These are phyloP conservation scores for Marchantia paleacea DNA, from an alignment of 225 moss, liverwort and hornwort genomes.

Conservation along the genomic window DNA sequence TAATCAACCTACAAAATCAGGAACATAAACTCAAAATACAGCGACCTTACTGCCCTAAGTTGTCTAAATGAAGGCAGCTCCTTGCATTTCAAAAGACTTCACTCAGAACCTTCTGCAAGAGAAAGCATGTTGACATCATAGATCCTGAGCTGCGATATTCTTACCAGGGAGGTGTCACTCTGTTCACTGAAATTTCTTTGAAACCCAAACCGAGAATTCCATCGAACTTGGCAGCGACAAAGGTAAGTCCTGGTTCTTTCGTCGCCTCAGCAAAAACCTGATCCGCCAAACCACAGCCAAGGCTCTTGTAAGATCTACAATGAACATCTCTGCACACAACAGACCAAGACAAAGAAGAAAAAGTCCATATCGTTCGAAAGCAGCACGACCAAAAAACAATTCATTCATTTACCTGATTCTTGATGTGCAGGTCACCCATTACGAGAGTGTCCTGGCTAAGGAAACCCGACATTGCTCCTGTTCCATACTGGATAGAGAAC, in stretches of 20 bases:
- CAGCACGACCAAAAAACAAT: background rate
- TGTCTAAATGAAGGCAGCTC: background rate
- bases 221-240: constrained; percentile 85
- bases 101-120: background rate
- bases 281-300: background rate
- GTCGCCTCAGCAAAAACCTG: constrained; percentile 91
- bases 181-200: constrained; percentile 82
- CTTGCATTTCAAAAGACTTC: background rate
- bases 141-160: background rate
- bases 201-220: constrained; percentile 88
- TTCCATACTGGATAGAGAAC: constrained; percentile 75
- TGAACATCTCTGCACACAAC: background rate
- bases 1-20: background rate
- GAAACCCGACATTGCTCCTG: constrained; percentile 84
- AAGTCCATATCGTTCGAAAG: background rate
- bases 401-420: constrained; percentile 53
- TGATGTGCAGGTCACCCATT: constrained; percentile 65
- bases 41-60: too few species aligned
- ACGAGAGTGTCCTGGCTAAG: constrained; percentile 71
- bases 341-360: background rate
- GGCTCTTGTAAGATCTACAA: background rate
- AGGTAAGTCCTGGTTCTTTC: constrained; percentile 71
- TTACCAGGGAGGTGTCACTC: constrained; percentile 78
- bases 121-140: background rate
- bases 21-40: background rate